Evolutionary conservation across 2,329 filamentous ascomycete genomes (phyloP).

Genomic region (Aspergillus candidus): DNA sequence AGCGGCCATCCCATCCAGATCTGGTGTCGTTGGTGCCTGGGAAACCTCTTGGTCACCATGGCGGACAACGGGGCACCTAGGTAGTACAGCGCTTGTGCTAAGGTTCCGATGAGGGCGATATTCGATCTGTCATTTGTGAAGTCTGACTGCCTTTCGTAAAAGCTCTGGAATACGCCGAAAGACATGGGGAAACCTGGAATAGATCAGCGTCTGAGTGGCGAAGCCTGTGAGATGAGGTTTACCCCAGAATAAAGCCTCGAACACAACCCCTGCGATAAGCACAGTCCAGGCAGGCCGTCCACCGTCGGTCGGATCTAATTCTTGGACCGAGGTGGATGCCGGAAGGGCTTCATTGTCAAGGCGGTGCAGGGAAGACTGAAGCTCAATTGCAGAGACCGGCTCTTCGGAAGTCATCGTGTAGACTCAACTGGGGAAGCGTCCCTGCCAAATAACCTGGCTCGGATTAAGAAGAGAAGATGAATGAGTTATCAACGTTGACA

Average conservation of each 20-base stretch:
- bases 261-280: conserved; percentile 1
- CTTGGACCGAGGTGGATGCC: too few species aligned
- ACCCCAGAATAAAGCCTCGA: conserved; percentile 7
- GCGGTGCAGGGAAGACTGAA: too few species aligned
- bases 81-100: conserved; percentile 7
- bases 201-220: neutral
- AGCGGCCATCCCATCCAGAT: conserved; percentile 1
- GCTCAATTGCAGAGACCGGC: too few species aligned
- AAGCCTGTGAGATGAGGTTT: neutral
- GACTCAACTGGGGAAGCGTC: too few species aligned
- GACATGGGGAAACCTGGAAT: conserved; percentile 19
- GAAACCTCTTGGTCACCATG: conserved; percentile 1
- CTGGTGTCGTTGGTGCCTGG: neutral
- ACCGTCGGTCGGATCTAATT: neutral
- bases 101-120: conserved; percentile 21
- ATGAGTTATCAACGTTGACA: too few species aligned
- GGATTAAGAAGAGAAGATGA: too few species aligned
- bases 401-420: too few species aligned
- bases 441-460: too few species aligned
- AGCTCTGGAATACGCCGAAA: conserved; percentile 25
- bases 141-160: conserved; percentile 18
- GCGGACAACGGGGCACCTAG: conserved; percentile 4
- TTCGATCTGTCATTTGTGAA: conserved; percentile 9
- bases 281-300: neutral
- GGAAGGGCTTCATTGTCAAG: too few species aligned